These are phyloP conservation scores for Leptographium flavum DNA, from an alignment of 2,329 filamentous ascomycete genomes.

Conservation along the genomic window DNA sequence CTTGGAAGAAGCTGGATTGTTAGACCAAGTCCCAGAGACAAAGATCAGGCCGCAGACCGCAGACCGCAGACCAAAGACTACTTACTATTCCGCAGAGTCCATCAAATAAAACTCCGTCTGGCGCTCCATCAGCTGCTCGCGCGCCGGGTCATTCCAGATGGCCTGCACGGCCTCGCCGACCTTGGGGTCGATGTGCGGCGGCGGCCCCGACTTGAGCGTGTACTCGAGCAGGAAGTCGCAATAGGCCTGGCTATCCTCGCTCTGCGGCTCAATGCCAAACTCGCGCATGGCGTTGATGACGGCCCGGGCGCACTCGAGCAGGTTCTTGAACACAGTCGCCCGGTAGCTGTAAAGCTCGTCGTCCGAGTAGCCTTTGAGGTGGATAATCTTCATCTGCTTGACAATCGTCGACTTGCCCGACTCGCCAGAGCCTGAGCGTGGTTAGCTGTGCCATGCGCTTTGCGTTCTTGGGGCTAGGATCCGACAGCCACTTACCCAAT, in stretches of 20 bases:
- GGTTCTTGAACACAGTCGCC: conserved; percentile 94
- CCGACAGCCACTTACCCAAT: conserved; percentile 50
- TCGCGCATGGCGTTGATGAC: conserved; percentile 84
- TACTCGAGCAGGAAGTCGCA: conserved; percentile 76
- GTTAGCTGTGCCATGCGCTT: background rate
- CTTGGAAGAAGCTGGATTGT: conserved; percentile 73
- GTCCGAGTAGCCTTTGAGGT: conserved; percentile 90
- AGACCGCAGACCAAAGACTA: background rate
- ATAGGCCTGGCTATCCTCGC: conserved; percentile 56
- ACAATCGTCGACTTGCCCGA: conserved; percentile 98
- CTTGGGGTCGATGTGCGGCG: conserved; percentile 65
- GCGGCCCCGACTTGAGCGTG: conserved; percentile 78
- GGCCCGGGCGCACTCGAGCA: conserved; percentile 91
- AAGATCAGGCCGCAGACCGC: background rate
- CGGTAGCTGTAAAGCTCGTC: conserved; percentile 92
- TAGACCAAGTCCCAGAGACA: background rate
- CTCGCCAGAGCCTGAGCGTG: conserved; percentile 69
- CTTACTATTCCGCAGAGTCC: conserved; percentile 97
- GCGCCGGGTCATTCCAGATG: conserved; percentile 81
- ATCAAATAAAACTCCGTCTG: conserved; percentile 98
- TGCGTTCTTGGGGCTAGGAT: background rate
- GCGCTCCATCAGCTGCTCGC: conserved; percentile 73
- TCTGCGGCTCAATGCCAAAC: conserved; percentile 70
- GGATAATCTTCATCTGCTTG: conserved; percentile 99
- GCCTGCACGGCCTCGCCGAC: conserved; percentile 73